Conservation (phyloP, 257 asterid species). For the Jacaranda mimosifolia region DNA sequence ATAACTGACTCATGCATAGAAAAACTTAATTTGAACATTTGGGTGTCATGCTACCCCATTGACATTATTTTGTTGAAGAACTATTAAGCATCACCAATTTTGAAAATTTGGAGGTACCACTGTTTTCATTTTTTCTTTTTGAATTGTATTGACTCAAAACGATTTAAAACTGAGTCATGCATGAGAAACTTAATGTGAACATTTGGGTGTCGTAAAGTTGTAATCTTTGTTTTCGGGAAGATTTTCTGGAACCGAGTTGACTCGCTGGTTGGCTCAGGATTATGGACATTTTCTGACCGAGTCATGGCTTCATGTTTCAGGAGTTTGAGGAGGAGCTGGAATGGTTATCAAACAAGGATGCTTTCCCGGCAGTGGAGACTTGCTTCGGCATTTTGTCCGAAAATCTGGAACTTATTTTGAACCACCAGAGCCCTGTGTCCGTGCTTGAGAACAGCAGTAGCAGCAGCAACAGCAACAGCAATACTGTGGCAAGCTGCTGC, state of each 20-base stretch:
- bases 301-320: conserved; percentile 30
- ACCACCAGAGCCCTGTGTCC: conserved; percentile 76
- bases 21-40: too few species aligned
- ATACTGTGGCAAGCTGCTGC: conserved; percentile 54
- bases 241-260: not conserved
- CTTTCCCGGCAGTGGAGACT: conserved; percentile 80
- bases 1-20: too few species aligned
- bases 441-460: conserved; percentile 74
- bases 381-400: conserved; percentile 65
- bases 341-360: conserved; percentile 87
- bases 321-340: conserved; percentile 74
- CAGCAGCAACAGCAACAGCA: conserved; percentile 46
- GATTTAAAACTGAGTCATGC: conserved; percentile 19
- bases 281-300: too few species aligned
- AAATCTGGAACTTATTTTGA: conserved; percentile 48
- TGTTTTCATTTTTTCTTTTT: too few species aligned
- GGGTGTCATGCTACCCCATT: too few species aligned
- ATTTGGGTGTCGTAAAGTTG: conserved; percentile 18
- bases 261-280: too few species aligned
- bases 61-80: too few species aligned
- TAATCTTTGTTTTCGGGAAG: not conserved
- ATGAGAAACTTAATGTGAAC: not conserved
- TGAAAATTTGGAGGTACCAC: too few species aligned
- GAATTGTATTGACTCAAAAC: not conserved
- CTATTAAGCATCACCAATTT: too few species aligned